Percentiles rank a stretch among this genome's conserved stretches.
phyloP scores from a whole-genome alignment of 345 rosid species.

The Populus alba region DNA sequence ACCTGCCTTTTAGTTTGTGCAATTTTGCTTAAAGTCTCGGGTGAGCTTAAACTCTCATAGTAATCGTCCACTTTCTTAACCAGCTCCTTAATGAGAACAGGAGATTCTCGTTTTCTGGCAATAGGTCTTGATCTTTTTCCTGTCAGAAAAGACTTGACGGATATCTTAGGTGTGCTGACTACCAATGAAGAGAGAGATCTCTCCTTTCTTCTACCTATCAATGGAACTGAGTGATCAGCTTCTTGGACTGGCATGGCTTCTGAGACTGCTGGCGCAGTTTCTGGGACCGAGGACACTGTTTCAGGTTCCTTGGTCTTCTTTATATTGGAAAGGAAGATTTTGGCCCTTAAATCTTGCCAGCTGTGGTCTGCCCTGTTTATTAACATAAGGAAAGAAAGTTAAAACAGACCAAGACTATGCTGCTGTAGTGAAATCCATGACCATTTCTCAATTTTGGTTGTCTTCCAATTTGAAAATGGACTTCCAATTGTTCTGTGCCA shows the following conservation, averaged over 20 bases:
- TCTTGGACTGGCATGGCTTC: slow-evolving; percentile 13
- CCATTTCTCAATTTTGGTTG: slow-evolving; percentile 3
- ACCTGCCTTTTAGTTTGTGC: slow-evolving; percentile 32
- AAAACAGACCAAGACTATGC: not conserved
- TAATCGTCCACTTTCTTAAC: slow-evolving; percentile 18
- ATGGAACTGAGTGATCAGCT: not conserved
- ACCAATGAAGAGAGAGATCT: slow-evolving; percentile 36
- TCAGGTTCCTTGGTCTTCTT: slow-evolving; percentile 8
- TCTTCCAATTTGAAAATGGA: not conserved
- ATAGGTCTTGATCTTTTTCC: slow-evolving; percentile 28
- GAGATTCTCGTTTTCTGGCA: slow-evolving; percentile 17
- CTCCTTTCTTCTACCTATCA: slow-evolving; percentile 36
- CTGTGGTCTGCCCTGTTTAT: slow-evolving; percentile 44
- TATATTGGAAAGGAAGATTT: slow-evolving; percentile 33
- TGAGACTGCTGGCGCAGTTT: not conserved
- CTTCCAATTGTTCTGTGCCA: not conserved
- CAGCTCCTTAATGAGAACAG: slow-evolving; percentile 1
- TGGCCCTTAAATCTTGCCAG: slow-evolving; percentile 37
- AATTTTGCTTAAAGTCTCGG: slow-evolving; percentile 16
- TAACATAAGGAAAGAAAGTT: slow-evolving; percentile 2
- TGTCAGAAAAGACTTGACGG: slow-evolving; percentile 9
- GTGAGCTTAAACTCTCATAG: slow-evolving; percentile 15
- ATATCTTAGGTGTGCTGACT: slow-evolving; percentile 19
- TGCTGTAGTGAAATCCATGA: not conserved
- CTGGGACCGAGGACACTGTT: slow-evolving; percentile 1